These are phyloP conservation scores for Pleurotus tuber-regium DNA, from an alignment of 768 basidiomycete species.

Conservation along the genomic window DNA sequence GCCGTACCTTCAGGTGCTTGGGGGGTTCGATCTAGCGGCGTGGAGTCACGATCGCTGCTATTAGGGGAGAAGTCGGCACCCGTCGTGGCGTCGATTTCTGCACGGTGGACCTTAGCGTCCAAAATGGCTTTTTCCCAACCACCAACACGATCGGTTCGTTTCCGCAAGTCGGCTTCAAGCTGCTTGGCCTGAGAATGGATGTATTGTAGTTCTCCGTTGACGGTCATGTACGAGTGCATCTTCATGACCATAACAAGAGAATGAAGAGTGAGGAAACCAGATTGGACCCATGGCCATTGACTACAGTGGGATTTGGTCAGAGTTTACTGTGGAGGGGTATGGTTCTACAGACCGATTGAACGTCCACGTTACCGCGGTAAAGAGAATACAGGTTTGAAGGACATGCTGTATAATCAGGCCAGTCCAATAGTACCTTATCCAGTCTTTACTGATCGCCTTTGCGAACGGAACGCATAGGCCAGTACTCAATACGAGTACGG, in stretches of 20 bases:
- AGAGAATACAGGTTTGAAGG: constrained; percentile 73
- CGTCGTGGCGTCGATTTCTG: constrained; percentile 32
- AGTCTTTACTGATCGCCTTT: constrained; percentile 69
- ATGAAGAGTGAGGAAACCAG: constrained; percentile 85
- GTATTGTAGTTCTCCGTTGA: constrained; percentile 79
- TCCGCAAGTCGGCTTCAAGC: constrained; percentile 37
- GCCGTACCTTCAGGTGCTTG: constrained; percentile 39
- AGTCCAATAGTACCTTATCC: constrained; percentile 78
- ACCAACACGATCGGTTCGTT: constrained; percentile 52
- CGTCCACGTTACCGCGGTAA: constrained; percentile 81
- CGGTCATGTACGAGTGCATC: constrained; percentile 90
- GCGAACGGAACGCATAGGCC: constrained; percentile 82
- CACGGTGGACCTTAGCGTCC: constrained; percentile 45
- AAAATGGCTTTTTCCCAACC: constrained; percentile 65
- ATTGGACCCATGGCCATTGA: constrained; percentile 98
- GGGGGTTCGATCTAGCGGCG: constrained; percentile 40
- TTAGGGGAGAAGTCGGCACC: constrained; percentile 18
- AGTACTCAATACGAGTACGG: constrained; percentile 73
- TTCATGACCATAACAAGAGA: constrained; percentile 92
- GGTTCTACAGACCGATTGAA: constrained; percentile 62
- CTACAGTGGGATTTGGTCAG: constrained; percentile 35
- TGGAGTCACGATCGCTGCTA: constrained; percentile 25
- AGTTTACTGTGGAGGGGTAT: background rate
- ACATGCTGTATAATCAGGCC: constrained; percentile 80
- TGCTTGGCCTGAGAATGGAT: constrained; percentile 34